Conservation (phyloP, 140 eudicot species). For the Erigeron philadelphicus region DNA sequence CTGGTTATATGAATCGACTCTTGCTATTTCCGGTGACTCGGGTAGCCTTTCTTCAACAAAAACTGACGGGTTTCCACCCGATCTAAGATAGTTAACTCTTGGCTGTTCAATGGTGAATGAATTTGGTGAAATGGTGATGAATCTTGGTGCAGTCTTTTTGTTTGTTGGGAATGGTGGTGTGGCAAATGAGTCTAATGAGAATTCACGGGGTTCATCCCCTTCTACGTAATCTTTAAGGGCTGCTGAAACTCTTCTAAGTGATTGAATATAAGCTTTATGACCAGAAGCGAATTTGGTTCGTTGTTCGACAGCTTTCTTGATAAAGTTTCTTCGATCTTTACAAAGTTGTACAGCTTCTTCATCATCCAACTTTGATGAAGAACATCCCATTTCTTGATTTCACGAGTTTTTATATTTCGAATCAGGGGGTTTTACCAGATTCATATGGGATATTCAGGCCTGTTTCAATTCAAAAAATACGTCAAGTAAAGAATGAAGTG, state of each 20-base stretch:
- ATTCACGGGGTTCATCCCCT: constrained; percentile 79
- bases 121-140: constrained; percentile 75
- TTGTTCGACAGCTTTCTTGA: constrained; percentile 87
- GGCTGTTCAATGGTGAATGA: constrained; percentile 55
- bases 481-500: neutral
- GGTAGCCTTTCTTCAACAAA: constrained; percentile 80
- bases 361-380: constrained; percentile 81
- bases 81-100: constrained; percentile 46
- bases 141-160: constrained; percentile 56
- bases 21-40: constrained; percentile 60
- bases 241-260: constrained; percentile 76
- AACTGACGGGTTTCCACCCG: constrained; percentile 63
- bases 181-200: constrained; percentile 52
- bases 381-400: constrained; percentile 81
- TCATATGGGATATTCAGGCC: constrained; percentile 50
- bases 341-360: constrained; percentile 90
- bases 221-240: constrained; percentile 84
- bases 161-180: constrained; percentile 48
- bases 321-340: constrained; percentile 83
- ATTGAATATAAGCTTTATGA: constrained; percentile 68
- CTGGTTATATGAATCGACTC: constrained; percentile 53
- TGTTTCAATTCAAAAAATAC: constrained; percentile 23
- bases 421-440: constrained; percentile 40
- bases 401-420: constrained; percentile 36
- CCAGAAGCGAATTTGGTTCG: constrained; percentile 71